Evolutionary conservation across 75 land plant genomes (phyloP).

Genomic region (Cryptomeria japonica): DNA sequence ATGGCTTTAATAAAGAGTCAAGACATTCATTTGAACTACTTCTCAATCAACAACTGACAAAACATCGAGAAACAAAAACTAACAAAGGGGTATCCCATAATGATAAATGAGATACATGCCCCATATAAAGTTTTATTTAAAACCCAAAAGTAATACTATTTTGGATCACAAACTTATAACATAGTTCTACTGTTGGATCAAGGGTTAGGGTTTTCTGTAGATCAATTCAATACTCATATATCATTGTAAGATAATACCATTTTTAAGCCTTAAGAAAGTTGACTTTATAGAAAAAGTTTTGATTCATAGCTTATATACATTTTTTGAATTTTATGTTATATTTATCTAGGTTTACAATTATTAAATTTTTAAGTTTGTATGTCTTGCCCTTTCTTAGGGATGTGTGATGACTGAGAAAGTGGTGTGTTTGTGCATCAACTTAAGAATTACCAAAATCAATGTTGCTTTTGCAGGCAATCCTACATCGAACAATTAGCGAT

Average conservation of each 20-base stretch:
- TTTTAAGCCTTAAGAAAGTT: neutral
- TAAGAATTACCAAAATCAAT: neutral
- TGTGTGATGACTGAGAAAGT: neutral
- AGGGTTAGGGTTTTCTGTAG: neutral
- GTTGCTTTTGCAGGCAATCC: constrained; percentile 60
- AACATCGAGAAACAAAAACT: too few species aligned
- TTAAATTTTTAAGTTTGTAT: neutral
- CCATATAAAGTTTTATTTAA: too few species aligned
- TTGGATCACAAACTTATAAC: neutral
- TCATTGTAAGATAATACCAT: neutral
- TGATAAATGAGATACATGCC: too few species aligned
- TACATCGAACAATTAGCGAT: constrained; percentile 60
- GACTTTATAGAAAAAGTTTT: neutral
- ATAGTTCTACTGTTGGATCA: neutral
- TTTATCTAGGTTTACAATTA: neutral
- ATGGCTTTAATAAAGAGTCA: too few species aligned
- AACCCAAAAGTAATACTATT: too few species aligned
- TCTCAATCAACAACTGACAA: too few species aligned
- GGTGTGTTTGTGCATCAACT: neutral
- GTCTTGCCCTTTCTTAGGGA: neutral
- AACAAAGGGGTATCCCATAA: too few species aligned
- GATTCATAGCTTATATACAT: neutral
- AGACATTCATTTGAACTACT: too few species aligned
- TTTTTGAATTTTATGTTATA: neutral
- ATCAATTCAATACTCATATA: neutral